These are phyloP conservation scores for Alternaria sp. DNA, from an alignment of 2,329 filamentous ascomycete genomes.

Conservation along the genomic window DNA sequence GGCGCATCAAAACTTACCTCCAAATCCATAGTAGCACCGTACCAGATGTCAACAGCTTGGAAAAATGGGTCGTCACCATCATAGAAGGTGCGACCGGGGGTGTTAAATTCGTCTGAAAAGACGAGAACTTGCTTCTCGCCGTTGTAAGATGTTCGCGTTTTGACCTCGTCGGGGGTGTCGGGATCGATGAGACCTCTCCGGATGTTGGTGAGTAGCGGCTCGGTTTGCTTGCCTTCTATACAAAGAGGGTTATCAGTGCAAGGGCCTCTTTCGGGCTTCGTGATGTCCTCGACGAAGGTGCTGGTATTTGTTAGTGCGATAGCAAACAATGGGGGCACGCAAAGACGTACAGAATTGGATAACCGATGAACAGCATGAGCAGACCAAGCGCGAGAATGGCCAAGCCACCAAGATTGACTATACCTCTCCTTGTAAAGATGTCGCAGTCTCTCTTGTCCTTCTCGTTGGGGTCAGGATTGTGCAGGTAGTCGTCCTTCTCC, in stretches of 20 bases:
- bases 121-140: slow-evolving; percentile 71
- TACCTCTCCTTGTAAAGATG: slow-evolving; percentile 70
- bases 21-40: slow-evolving; percentile 74
- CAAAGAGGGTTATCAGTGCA: slow-evolving; percentile 59
- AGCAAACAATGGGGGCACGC: neutral
- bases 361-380: slow-evolving; percentile 72
- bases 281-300: slow-evolving; percentile 63
- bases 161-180: slow-evolving; percentile 68
- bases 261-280: slow-evolving; percentile 46
- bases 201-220: slow-evolving; percentile 67
- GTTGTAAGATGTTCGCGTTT: slow-evolving; percentile 64
- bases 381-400: slow-evolving; percentile 68
- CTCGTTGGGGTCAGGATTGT: slow-evolving; percentile 74
- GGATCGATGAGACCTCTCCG: slow-evolving; percentile 71
- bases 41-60: slow-evolving; percentile 74
- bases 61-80: slow-evolving; percentile 75
- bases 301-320: slow-evolving; percentile 50
- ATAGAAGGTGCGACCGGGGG: slow-evolving; percentile 73
- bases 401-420: slow-evolving; percentile 72
- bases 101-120: slow-evolving; percentile 79
- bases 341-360: slow-evolving; percentile 71
- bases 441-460: slow-evolving; percentile 69
- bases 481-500: slow-evolving; percentile 76
- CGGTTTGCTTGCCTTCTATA: slow-evolving; percentile 58
- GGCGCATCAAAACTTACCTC: slow-evolving; percentile 57